These are phyloP conservation scores for Saccharum officinarum DNA, from an alignment of 176 grass and related monocot genomes.

Conservation along the genomic window DNA sequence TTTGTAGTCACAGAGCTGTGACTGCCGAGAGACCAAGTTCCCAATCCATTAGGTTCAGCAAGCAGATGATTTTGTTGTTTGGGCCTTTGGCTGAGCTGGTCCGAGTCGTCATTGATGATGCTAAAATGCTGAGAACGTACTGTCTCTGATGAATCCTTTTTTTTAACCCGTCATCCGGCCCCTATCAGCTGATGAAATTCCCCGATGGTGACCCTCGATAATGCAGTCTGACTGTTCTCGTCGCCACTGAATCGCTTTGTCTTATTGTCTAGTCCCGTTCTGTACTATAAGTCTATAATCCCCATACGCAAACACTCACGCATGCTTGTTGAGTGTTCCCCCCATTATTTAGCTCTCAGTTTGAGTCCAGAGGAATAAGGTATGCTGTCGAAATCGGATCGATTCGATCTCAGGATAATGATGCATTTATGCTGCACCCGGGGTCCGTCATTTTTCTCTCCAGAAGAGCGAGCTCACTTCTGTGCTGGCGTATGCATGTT, in stretches of 20 bases:
- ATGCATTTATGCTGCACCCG: not conserved
- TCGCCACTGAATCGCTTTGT: not conserved
- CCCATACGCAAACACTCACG: not conserved
- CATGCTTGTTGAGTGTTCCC: not conserved
- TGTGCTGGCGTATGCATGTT: not conserved
- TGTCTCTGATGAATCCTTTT: not conserved
- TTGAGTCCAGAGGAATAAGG: slow-evolving; percentile 1
- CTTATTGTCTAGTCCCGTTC: not conserved
- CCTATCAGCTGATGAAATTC: not conserved
- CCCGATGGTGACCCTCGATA: not conserved
- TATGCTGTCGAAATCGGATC: not conserved
- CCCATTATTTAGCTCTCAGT: not conserved
- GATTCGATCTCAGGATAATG: not conserved
- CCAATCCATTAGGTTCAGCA: not conserved
- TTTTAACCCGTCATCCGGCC: not conserved
- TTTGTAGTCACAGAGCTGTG: slow-evolving; percentile 5
- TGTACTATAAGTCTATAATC: slow-evolving; percentile 19
- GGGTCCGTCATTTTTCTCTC: not conserved
- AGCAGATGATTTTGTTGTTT: not conserved
- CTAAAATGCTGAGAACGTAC: not conserved
- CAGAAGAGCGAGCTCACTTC: not conserved
- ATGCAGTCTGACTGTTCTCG: not conserved
- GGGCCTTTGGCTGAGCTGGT: not conserved
- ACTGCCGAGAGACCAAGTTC: not conserved
- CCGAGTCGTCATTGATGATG: slow-evolving; percentile 3